Evolutionary conservation across 177 flowering plant species (phyloP), one percentile per base, ranked within the genome.

Genomic region (Tripterygium wilfordii): DNA sequence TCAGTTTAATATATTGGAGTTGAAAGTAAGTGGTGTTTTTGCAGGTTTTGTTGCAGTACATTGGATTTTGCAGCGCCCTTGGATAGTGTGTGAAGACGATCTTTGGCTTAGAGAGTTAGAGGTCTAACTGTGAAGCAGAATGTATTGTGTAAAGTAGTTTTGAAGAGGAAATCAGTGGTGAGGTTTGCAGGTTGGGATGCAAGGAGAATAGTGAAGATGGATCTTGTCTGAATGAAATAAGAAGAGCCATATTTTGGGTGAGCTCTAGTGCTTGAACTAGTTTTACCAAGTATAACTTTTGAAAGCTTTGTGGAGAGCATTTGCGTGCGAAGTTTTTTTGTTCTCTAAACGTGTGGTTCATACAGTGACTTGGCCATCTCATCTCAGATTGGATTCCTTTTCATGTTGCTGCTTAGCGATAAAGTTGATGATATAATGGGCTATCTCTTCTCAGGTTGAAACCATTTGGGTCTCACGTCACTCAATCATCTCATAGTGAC

Each of bases 21-120:
- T 5, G 6, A 42, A 23, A 42, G 15, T 65, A 90, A 96, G 95
- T 65, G 98, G 96, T 42, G 92, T 63, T 62, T 91, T 91, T 15
- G 86, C 82, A 5, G 77, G 74, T 65, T 91, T 91, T 9, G 96
- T 91, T 8, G 88, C 88, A 17, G 95, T 81, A 60, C 70, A 58
- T 24, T 42, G 58, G 51, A 88, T 73, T 37, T 23, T 77, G 26
- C 74, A 31, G 23, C 60, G 45, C 36, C 55, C 21, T 14, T 71
- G 46, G 15, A 21, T 31, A 8, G 56, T 21, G 26, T 10, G 36
- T 18, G 52, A 53, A n/a, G 42, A 49, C 20, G 43, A 51, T 46
- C 46, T 62, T 37, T 18, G 16, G 14, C 48, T 51, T 1, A 63
- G n/a, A n/a, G n/a, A n/a, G n/a, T n/a, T n/a, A n/a, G 50, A 17